Base-by-base conservation (phyloP, 1,139 yeast genomes). In the Geotrichum aggregatum region DNA sequence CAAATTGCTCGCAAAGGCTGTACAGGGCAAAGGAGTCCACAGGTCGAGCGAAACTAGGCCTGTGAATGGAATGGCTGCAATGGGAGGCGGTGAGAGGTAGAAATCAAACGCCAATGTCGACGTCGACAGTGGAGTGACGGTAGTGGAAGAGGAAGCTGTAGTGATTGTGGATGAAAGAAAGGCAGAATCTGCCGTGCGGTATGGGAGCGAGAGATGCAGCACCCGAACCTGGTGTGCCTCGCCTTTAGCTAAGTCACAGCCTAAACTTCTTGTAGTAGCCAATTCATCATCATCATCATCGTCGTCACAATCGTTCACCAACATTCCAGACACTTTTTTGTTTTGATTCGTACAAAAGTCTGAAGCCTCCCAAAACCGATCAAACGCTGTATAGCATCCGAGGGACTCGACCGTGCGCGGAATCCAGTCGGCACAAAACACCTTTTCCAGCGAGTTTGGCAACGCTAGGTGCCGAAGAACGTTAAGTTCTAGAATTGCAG, bases 31-130 rank as follows among this genome's bases (percentile, higher is more conserved):
- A 16, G 36, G 38, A 10, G 38, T 19, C 46, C 46, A 43, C 18
- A 43, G 36, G 28, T 43, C 46, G 8, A 43, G 24, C 10, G 46
- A n/a, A 14, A 36, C 31, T 16, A 43, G 46, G 14, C 19, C 35
- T 5, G 46, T 43, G 26, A 43, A 43, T 11, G 38, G 46, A 5
- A 30, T 34, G 18, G 36, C 8, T 8, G 36, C 7, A 16, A 34
- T n/a, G 18, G 14, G 36, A 2, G 36, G 14, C 5, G 36, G 36
- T 34, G 36, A 34, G 28, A 34, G 36, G n/a, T 34, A 16, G 16
- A 4, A 18, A 34, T n/a, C 19, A 31, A n/a, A n/a, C n/a, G n/a
- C n/a, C n/a, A n/a, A n/a, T n/a, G n/a, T n/a, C n/a, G n/a, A n/a
- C n/a, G n/a, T n/a, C n/a, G n/a, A n/a, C 16, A 14, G 16, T 31